phyloP scores from a whole-genome alignment of 495 filamentous ascomycete species.

The Acidiella bohemica region DNA sequence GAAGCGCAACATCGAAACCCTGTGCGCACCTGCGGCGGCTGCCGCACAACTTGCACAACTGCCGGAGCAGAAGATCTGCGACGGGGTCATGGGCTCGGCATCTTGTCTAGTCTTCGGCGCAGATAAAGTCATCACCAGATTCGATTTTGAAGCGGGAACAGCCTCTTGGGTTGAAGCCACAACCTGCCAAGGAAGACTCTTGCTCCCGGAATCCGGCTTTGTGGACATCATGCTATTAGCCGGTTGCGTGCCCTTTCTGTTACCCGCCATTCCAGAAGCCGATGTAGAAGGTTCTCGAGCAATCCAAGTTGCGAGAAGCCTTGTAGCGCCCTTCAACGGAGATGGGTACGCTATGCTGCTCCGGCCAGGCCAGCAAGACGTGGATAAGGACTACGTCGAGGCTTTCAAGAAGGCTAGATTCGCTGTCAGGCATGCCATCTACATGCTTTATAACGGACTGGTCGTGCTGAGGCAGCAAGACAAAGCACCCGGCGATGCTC shows the following conservation, averaged over 20 bases:
- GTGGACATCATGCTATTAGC: constrained; percentile 71
- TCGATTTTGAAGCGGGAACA: constrained; percentile 40
- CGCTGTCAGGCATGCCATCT: constrained; percentile 73
- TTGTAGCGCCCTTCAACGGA: constrained; percentile 47
- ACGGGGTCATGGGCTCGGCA: constrained; percentile 71
- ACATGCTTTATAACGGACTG: constrained; percentile 60
- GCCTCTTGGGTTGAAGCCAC: constrained; percentile 63
- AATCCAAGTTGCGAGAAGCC: constrained; percentile 54
- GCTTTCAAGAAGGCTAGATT: constrained; percentile 73
- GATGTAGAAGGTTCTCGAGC: constrained; percentile 40
- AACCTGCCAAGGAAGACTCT: constrained; percentile 53
- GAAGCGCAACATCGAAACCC: constrained; percentile 57
- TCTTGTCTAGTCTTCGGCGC: constrained; percentile 80
- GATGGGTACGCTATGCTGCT: constrained; percentile 51
- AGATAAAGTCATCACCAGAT: constrained; percentile 64
- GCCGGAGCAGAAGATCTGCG: constrained; percentile 49
- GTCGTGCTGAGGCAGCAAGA: constrained; percentile 58
- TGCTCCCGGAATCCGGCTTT: constrained; percentile 59
- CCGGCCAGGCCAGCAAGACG: constrained; percentile 46
- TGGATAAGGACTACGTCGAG: constrained; percentile 68
- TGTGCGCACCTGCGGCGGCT: too few species aligned
- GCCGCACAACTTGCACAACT: constrained; percentile 85
- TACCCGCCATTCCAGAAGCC: constrained; percentile 63
- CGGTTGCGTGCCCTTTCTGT: constrained; percentile 52
- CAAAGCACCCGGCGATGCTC: constrained; percentile 60